Conservation (phyloP, 2,329 filamentous ascomycete species). For the Amesomyces nigricolor region DNA sequence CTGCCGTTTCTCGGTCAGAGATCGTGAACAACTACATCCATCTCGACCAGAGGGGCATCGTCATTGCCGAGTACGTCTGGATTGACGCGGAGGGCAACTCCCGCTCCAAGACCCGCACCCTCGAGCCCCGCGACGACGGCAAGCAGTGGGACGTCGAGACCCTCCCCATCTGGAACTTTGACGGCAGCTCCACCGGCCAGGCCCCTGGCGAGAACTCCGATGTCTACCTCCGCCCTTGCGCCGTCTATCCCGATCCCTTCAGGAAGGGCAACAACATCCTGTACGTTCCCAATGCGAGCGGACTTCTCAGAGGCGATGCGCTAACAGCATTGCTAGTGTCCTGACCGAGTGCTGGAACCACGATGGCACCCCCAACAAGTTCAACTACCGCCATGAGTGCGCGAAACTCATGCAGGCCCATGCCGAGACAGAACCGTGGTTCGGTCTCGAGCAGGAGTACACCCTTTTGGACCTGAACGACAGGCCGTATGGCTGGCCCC, state of each 20-base stretch:
- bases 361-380: slow-evolving; percentile 88
- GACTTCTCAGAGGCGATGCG: background rate
- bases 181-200: slow-evolving; percentile 83
- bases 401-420: slow-evolving; percentile 85
- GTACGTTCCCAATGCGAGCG: slow-evolving; percentile 2
- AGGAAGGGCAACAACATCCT: slow-evolving; percentile 38
- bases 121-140: slow-evolving; percentile 24
- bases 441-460: slow-evolving; percentile 91
- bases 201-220: slow-evolving; percentile 94
- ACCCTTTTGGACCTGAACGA: slow-evolving; percentile 81
- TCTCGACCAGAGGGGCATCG: slow-evolving; percentile 79
- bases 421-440: slow-evolving; percentile 83
- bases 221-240: slow-evolving; percentile 80
- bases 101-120: slow-evolving; percentile 86
- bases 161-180: slow-evolving; percentile 33
- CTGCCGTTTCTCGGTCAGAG: slow-evolving; percentile 55
- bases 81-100: slow-evolving; percentile 77
- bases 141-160: slow-evolving; percentile 17
- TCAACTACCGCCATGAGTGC: slow-evolving; percentile 93
- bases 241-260: slow-evolving; percentile 77
- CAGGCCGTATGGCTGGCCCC: slow-evolving; percentile 88
- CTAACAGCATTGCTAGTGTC: slow-evolving; percentile 55
- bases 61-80: slow-evolving; percentile 98
- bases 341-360: slow-evolving; percentile 74
- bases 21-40: slow-evolving; percentile 66